phyloP scores from a whole-genome alignment of 2,329 filamentous ascomycete genomes.

The Cercospora sp. region DNA sequence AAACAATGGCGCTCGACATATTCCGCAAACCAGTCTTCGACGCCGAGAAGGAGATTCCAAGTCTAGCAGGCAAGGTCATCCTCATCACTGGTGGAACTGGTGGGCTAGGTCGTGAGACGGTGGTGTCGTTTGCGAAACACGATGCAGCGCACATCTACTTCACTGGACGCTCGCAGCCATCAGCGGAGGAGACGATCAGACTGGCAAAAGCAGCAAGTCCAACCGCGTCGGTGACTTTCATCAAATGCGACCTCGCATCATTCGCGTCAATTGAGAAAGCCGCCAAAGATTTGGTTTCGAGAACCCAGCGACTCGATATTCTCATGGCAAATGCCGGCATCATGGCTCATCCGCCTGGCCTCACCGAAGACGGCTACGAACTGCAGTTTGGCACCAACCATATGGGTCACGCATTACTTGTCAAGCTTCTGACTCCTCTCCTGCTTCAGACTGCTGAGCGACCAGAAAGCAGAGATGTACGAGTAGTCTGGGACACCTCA shows the following conservation, averaged over 20 bases:
- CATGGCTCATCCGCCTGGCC: slow-evolving; percentile 30
- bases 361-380: slow-evolving; percentile 38
- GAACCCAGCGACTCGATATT: slow-evolving; percentile 29
- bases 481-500: slow-evolving; percentile 36
- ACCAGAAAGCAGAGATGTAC: slow-evolving; percentile 28
- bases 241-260: slow-evolving; percentile 34
- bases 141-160: slow-evolving; percentile 57
- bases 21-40: slow-evolving; percentile 26
- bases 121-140: slow-evolving; percentile 53
- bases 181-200: slow-evolving; percentile 48
- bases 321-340: slow-evolving; percentile 27
- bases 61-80: slow-evolving; percentile 34
- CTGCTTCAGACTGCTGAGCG: slow-evolving; percentile 30
- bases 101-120: slow-evolving; percentile 33
- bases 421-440: slow-evolving; percentile 34
- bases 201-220: slow-evolving; percentile 39
- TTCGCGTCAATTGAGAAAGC: slow-evolving; percentile 28
- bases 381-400: slow-evolving; percentile 40
- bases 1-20: slow-evolving; percentile 10
- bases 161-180: slow-evolving; percentile 49
- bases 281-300: slow-evolving; percentile 25
- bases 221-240: slow-evolving; percentile 43
- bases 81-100: slow-evolving; percentile 32
- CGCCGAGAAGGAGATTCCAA: slow-evolving; percentile 30
- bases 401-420: slow-evolving; percentile 38